phyloP scores from a whole-genome alignment of 192 early-diverging fungal species.

The Rhizophagus sp. region DNA sequence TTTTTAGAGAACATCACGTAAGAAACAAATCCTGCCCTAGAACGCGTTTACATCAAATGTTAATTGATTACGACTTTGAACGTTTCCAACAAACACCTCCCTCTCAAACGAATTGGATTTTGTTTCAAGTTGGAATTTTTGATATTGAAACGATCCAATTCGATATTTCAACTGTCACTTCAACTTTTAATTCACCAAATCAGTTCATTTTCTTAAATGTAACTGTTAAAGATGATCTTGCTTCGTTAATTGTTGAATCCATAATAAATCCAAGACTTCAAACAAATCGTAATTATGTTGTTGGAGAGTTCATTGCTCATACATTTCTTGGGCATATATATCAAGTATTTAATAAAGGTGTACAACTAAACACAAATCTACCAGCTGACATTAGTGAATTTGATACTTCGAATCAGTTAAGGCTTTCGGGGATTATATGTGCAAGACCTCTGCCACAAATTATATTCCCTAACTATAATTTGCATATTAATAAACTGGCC shows the following conservation, averaged over 20 bases:
- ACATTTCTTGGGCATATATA: slow-evolving; percentile 4
- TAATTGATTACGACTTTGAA: not conserved
- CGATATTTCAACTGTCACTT: slow-evolving; percentile 1
- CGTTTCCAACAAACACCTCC: not conserved
- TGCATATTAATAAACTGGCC: not conserved
- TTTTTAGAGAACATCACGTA: not conserved
- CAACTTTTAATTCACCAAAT: slow-evolving; percentile 1
- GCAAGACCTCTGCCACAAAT: not conserved
- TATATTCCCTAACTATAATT: slow-evolving; percentile 5
- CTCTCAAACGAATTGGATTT: not conserved
- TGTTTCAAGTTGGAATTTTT: slow-evolving; percentile 9
- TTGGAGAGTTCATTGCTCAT: slow-evolving; percentile 7
- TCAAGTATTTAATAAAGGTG: slow-evolving; percentile 6
- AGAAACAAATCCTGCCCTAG: not conserved
- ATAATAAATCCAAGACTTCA: not conserved
- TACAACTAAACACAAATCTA: not conserved
- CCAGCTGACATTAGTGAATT: not conserved
- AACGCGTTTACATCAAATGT: not conserved
- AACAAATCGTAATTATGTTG: slow-evolving; percentile 4
- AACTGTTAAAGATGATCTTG: slow-evolving; percentile 1
- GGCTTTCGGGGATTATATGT: not conserved
- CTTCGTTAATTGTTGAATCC: not conserved
- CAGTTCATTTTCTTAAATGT: slow-evolving; percentile 10
- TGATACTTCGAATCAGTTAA: not conserved
- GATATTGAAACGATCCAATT: not conserved